Percentiles rank a stretch among this genome's conserved stretches.
Evolutionary conservation across 1,284 basidiomycete species (phyloP).

Genomic region (Gomphus sp.): DNA sequence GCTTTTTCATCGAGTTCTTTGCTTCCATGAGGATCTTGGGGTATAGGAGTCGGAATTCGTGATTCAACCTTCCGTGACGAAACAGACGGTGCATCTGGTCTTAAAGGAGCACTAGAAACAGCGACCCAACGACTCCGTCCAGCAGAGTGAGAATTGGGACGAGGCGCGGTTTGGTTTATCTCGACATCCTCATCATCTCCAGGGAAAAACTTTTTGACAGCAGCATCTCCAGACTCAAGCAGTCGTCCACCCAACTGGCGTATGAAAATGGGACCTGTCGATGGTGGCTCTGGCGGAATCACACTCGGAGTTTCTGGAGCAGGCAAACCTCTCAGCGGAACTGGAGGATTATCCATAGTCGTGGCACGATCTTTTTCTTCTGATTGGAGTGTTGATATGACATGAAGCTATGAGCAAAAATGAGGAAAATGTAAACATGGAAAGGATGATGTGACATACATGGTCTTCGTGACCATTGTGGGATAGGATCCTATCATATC

Average conservation of each 20-base stretch:
- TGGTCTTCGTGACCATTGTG: neutral
- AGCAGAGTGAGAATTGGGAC: neutral
- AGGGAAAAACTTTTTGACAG: slow-evolving; percentile 24
- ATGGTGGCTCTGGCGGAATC: neutral
- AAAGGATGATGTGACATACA: neutral
- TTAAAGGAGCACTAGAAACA: neutral
- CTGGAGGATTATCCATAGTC: neutral
- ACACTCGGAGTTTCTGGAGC: neutral
- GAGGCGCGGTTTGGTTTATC: neutral
- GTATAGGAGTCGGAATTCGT: neutral
- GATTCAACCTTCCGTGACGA: neutral
- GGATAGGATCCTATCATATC: neutral
- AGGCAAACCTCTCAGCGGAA: neutral
- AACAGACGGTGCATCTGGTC: neutral
- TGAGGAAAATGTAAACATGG: neutral
- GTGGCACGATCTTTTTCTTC: neutral
- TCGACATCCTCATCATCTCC: slow-evolving; percentile 20
- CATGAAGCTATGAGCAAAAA: neutral
- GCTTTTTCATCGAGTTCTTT: neutral
- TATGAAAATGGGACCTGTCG: neutral
- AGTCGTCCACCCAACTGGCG: neutral
- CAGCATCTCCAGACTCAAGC: slow-evolving; percentile 5
- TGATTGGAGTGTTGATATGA: neutral
- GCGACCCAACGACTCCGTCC: neutral
- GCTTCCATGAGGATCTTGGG: neutral